Percentiles rank a stretch among this genome's conserved stretches.
Conservation (phyloP, 768 basidiomycete species). For the Fomitopsis serialis region DNA sequence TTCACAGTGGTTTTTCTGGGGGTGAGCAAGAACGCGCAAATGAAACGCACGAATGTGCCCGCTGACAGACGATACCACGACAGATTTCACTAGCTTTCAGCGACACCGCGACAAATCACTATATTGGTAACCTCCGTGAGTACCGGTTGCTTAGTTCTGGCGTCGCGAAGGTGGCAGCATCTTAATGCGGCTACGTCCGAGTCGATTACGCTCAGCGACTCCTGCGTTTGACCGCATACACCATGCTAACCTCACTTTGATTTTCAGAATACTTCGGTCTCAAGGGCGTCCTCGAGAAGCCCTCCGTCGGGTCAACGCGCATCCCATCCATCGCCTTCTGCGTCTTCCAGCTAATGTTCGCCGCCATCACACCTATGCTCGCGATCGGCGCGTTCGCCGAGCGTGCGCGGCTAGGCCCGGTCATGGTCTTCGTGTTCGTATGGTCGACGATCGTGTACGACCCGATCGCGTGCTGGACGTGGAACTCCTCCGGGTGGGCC, state of each 20-base stretch:
- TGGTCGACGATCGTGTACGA: slow-evolving; percentile 89
- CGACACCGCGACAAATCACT: slow-evolving; percentile 44
- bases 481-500: slow-evolving; percentile 80
- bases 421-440: slow-evolving; percentile 83
- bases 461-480: slow-evolving; percentile 95
- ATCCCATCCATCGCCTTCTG: slow-evolving; percentile 76
- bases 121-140: slow-evolving; percentile 82
- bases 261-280: slow-evolving; percentile 74
- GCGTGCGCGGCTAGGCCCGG: slow-evolving; percentile 77
- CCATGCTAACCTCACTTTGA: too few species aligned
- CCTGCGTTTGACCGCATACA: too few species aligned
- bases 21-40: slow-evolving; percentile 24
- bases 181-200: too few species aligned
- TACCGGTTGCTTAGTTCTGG: too few species aligned
- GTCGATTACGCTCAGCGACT: too few species aligned
- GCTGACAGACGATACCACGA: not conserved
- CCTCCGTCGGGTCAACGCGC: slow-evolving; percentile 64
- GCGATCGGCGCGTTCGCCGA: slow-evolving; percentile 93
- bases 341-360: slow-evolving; percentile 89
- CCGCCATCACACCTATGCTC: slow-evolving; percentile 85
- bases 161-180: too few species aligned
- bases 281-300: slow-evolving; percentile 67
- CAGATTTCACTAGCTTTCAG: slow-evolving; percentile 83
- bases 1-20: slow-evolving; percentile 95
- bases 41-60: not conserved